Base-by-base conservation (phyloP, 2,329 filamentous ascomycete genomes). In the Delphinella strobiligena region DNA sequence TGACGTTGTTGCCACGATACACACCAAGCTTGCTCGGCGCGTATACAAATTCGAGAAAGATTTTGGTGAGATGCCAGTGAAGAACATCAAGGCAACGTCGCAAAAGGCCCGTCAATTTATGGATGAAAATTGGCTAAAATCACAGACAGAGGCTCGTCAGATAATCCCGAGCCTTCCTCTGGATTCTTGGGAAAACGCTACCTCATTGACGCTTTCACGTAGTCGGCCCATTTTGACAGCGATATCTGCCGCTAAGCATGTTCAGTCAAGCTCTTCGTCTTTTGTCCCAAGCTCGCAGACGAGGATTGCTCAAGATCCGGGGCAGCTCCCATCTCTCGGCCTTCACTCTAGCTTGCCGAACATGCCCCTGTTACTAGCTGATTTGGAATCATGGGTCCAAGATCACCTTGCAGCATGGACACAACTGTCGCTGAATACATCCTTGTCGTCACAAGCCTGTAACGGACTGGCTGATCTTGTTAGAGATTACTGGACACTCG, bases 121-220 rank as follows among this genome's bases (percentile, higher is more conserved):
- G 3, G 12, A 30, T 4, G 27, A 9, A n/a, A 31, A n/a, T 12
- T 37, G 35, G 35, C 10, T 12, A 37, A n/a, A 2, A 24, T 11
- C 4, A 18, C n/a, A 35, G 19, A 0, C 58, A 79, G 4, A 66
- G 62, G 1, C 37, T 4, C 1, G 53, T 51, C 2, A 68, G n/a
- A 17, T 10, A 7, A 12, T 7, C 19, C 8, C 32, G 4, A 18
- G 16, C 9, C n/a, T 34, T 2, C 32, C 32, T 4, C 4, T 66
- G 1, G 35, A 34, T 11, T 1, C 14, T 12, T 19, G 33, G 3
- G 50, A 55, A 18, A 16, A 34, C 10, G 32, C 32, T 5, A 18
- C 49, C 2, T 31, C n/a, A 1, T 36, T 60, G n/a, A 38, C 44
- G 4, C 40, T 60, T 18, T 27, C 11, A 1, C 44, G 43, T 30